Percentiles rank a stretch among this genome's conserved stretches.
These are phyloP conservation scores for Chrysoporthe austroafricana DNA, from an alignment of 2,329 filamentous ascomycete species.

Conservation along the genomic window DNA sequence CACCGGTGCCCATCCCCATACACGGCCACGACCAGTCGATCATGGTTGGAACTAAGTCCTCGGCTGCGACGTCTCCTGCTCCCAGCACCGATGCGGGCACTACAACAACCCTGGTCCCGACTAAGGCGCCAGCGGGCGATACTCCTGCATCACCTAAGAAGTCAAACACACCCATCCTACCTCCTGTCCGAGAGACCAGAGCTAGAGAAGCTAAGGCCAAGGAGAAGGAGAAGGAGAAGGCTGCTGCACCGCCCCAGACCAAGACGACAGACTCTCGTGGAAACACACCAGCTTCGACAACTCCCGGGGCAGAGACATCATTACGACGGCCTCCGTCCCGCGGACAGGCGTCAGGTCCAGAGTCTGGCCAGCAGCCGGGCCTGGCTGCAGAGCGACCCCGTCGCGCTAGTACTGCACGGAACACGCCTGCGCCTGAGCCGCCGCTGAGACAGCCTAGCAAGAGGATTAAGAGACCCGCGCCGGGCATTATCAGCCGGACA, in stretches of 20 bases:
- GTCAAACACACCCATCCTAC: slow-evolving; percentile 41
- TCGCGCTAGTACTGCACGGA: slow-evolving; percentile 60
- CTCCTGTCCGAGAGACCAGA: slow-evolving; percentile 40
- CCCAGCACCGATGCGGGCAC: slow-evolving; percentile 30
- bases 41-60: slow-evolving; percentile 28
- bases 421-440: slow-evolving; percentile 58
- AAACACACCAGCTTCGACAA: slow-evolving; percentile 35
- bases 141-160: slow-evolving; percentile 39
- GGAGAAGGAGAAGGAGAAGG: slow-evolving; percentile 29
- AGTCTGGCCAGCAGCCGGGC: slow-evolving; percentile 43
- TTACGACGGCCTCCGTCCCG: slow-evolving; percentile 54
- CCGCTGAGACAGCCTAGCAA: slow-evolving; percentile 50
- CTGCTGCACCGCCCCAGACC: slow-evolving; percentile 19
- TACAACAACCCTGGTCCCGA: slow-evolving; percentile 33
- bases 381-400: slow-evolving; percentile 58
- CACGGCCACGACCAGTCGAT: slow-evolving; percentile 37
- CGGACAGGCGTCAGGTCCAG: slow-evolving; percentile 55
- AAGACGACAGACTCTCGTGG: slow-evolving; percentile 31
- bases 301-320: slow-evolving; percentile 40
- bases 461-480: slow-evolving; percentile 71
- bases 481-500: slow-evolving; percentile 69
- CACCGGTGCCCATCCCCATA: slow-evolving; percentile 40
- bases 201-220: slow-evolving; percentile 34
- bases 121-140: slow-evolving; percentile 38
- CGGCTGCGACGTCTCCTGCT: slow-evolving; percentile 35